Evolutionary conservation across 306 rosid species (phyloP).

Genomic region (Gastrolobium bilobum): DNA sequence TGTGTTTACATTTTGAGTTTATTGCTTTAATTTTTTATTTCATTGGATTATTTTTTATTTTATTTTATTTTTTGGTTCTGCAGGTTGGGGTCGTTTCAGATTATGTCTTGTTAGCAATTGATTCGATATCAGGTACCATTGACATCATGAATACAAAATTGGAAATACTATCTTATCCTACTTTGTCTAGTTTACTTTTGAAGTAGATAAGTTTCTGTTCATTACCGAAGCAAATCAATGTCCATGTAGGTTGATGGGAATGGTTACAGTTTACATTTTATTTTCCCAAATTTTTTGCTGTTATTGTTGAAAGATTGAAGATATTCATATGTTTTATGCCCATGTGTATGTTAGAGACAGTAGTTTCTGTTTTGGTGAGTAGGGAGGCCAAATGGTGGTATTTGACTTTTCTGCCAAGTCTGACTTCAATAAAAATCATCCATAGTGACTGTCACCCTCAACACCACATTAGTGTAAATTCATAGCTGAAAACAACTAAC

Average conservation of each 20-base stretch:
- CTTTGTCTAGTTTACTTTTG: background rate
- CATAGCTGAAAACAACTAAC: too few species aligned
- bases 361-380: conserved; percentile 31
- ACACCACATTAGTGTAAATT: too few species aligned
- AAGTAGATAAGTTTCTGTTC: background rate
- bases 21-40: conserved; percentile 46
- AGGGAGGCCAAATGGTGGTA: conserved; percentile 3
- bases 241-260: conserved; percentile 26
- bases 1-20: background rate
- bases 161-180: conserved; percentile 10
- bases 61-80: conserved; percentile 27
- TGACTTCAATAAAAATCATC: too few species aligned
- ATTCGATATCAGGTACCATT: conserved; percentile 88
- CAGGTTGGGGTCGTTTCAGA: conserved; percentile 99
- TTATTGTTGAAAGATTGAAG: conserved; percentile 38
- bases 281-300: conserved; percentile 29
- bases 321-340: conserved; percentile 1
- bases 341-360: background rate
- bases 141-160: background rate
- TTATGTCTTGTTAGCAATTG: conserved; percentile 92
- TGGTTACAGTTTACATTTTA: too few species aligned
- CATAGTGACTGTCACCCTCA: too few species aligned
- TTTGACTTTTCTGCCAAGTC: conserved; percentile 21
- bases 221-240: conserved; percentile 5
- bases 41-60: conserved; percentile 17